These are phyloP conservation scores for Cryptococcus floricola DNA, from an alignment of 1,284 basidiomycete genomes.

Conservation along the genomic window DNA sequence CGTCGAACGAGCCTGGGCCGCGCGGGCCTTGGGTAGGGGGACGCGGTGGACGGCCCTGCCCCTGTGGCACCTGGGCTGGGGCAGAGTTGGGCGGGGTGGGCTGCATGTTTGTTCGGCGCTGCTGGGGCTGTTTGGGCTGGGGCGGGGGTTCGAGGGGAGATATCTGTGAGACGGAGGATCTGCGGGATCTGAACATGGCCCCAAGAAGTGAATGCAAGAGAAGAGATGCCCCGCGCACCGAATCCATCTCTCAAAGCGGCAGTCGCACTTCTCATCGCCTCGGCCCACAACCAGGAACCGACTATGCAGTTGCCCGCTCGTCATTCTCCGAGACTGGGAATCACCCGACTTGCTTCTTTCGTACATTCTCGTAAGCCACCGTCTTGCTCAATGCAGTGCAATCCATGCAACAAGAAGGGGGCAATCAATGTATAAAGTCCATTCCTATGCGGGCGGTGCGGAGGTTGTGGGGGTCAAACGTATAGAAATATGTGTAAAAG, in stretches of 20 bases:
- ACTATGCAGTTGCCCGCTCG: too few relatives aligned
- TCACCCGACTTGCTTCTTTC: too few relatives aligned
- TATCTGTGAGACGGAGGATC: background rate
- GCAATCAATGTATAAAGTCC: conserved; percentile 1
- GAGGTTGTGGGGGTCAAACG: conserved; percentile 1
- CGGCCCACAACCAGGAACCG: too few relatives aligned
- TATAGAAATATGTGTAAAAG: background rate
- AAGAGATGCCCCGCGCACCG: background rate
- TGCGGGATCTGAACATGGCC: background rate
- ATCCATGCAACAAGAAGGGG: background rate
- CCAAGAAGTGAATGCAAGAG: background rate
- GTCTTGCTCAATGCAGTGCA: background rate
- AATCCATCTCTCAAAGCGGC: too few relatives aligned
- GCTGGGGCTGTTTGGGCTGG: background rate
- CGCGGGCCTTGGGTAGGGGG: background rate
- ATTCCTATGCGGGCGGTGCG: conserved; percentile 4
- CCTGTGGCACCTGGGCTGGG: background rate
- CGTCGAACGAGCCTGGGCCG: background rate
- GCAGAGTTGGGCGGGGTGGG: background rate
- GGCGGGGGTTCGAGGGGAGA: background rate
- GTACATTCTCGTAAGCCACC: too few relatives aligned
- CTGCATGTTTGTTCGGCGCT: background rate
- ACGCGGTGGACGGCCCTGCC: background rate
- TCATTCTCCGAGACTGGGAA: too few relatives aligned
- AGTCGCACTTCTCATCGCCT: too few relatives aligned